Evolutionary conservation across 768 basidiomycete species (phyloP).

Genomic region (Rickenella mellea): DNA sequence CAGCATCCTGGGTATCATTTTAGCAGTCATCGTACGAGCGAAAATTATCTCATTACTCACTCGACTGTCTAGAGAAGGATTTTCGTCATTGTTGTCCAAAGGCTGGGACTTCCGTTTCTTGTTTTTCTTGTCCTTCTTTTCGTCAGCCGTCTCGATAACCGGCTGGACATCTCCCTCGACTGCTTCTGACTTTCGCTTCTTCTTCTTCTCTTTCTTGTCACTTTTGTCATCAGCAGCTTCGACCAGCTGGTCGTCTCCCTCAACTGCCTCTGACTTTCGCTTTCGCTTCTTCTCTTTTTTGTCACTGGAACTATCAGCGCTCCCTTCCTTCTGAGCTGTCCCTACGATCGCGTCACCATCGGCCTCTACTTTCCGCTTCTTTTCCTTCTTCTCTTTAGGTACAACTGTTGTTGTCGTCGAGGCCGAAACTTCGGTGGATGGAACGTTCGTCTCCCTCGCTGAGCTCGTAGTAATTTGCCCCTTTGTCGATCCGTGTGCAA

Average conservation of each 20-base stretch:
- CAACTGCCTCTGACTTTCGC: background rate
- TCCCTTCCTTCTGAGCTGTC: background rate
- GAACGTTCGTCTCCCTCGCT: too few species aligned
- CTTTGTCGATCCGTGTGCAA: conserved; percentile 6
- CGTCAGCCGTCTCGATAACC: background rate
- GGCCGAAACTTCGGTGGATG: too few species aligned
- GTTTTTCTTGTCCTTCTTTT: conserved; percentile 10
- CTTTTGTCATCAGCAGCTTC: conserved; percentile 12
- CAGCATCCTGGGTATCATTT: conserved; percentile 1
- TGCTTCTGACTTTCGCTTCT: conserved; percentile 3
- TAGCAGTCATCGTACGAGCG: too few species aligned
- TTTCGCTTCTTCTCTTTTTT: background rate
- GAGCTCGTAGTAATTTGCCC: too few species aligned
- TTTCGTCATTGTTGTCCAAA: conserved; percentile 15
- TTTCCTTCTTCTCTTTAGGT: conserved; percentile 4
- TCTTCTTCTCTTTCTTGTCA: conserved; percentile 9
- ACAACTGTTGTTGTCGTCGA: background rate
- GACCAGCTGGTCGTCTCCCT: background rate
- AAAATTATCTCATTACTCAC: too few species aligned
- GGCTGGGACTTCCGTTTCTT: conserved; percentile 10
- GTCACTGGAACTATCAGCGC: background rate
- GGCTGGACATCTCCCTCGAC: conserved; percentile 12
- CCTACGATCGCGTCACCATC: background rate
- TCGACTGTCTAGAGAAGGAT: conserved; percentile 10
- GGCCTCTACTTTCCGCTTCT: conserved; percentile 8